Conservation (phyloP, 768 basidiomycete genomes). For the Lactarius vividus region DNA sequence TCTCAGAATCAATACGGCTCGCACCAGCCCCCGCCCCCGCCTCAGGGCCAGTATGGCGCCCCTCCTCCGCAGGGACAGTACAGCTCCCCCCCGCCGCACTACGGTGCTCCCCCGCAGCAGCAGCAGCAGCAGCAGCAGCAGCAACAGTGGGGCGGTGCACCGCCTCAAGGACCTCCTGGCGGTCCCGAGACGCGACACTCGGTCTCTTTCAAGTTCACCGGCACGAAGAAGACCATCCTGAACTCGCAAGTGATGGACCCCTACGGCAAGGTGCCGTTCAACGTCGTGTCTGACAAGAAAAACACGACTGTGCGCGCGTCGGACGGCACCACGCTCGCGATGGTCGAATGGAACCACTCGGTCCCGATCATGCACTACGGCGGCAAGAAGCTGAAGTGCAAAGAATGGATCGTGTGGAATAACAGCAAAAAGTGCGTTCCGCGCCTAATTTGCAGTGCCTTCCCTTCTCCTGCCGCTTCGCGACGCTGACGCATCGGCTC, state of each 20-base stretch:
- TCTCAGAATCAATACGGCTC: neutral
- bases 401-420: constrained; percentile 19
- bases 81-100: neutral
- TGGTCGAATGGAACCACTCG: constrained; percentile 22
- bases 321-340: constrained; percentile 6
- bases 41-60: neutral
- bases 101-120: constrained; percentile 4
- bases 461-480: no score
- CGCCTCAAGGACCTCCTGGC: neutral
- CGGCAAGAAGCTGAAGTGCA: constrained; percentile 15
- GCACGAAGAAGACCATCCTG: constrained; percentile 5
- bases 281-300: constrained; percentile 15
- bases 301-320: constrained; percentile 7
- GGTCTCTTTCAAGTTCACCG: constrained; percentile 12
- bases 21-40: neutral
- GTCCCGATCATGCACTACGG: constrained; percentile 13
- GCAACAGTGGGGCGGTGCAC: constrained; percentile 7
- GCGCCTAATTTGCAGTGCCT: neutral
- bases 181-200: constrained; percentile 2
- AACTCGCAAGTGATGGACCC: constrained; percentile 17
- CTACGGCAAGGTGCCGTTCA: constrained; percentile 18
- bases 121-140: no score
- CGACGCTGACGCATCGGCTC: neutral
- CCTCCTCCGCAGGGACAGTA: constrained; percentile 6
- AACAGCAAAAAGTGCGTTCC: neutral